These are phyloP conservation scores for Dillenia turbinata DNA, from an alignment of 164 flowering plant genomes.

Conservation along the genomic window DNA sequence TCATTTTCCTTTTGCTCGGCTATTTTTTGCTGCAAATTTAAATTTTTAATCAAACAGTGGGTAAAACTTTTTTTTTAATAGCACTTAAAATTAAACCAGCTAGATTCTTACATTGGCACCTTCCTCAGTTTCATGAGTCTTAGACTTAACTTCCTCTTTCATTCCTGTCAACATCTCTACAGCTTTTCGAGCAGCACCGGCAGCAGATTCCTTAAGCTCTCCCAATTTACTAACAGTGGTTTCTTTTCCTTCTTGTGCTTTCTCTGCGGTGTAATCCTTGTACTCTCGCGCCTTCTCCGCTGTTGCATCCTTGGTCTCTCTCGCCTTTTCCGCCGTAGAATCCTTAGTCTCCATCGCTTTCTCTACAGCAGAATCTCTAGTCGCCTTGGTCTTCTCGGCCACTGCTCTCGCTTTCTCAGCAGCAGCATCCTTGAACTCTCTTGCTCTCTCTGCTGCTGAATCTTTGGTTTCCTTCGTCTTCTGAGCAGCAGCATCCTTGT, in stretches of 20 bases:
- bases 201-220: conserved; percentile 53
- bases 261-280: conserved; percentile 39
- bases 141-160: conserved; percentile 60
- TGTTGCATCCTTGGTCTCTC: conserved; percentile 25
- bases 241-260: conserved; percentile 42
- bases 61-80: not conserved
- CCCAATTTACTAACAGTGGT: conserved; percentile 28
- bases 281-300: conserved; percentile 22
- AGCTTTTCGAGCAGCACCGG: conserved; percentile 54
- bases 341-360: conserved; percentile 20
- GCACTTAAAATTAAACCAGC: not conserved
- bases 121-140: conserved; percentile 29
- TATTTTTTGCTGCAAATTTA: not conserved
- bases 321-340: conserved; percentile 25
- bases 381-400: conserved; percentile 7
- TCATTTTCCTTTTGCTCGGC: conserved; percentile 42
- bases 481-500: conserved; percentile 11
- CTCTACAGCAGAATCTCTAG: conserved; percentile 10
- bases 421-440: conserved; percentile 11
- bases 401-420: conserved; percentile 9
- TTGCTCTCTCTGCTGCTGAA: conserved; percentile 11
- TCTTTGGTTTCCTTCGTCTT: conserved; percentile 16
- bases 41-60: not conserved
- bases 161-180: conserved; percentile 52
- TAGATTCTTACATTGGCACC: conserved; percentile 25